Evolutionary conservation across 495 filamentous ascomycete genomes (phyloP).

Genomic region (Penicillium atrosanguineum): DNA sequence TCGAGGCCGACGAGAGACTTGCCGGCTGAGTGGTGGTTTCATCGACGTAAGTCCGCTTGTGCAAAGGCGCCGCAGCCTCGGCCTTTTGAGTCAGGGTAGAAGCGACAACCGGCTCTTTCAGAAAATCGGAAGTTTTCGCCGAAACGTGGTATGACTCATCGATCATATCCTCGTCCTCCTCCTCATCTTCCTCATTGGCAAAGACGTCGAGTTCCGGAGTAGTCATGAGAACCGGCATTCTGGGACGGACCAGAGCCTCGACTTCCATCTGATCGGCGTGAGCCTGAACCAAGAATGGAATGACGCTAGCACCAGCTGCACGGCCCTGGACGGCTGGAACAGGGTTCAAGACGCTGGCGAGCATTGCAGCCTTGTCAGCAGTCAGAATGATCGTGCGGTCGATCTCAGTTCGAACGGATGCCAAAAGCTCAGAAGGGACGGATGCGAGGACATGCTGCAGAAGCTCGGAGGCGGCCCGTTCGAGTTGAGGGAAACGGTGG

Average conservation of each 20-base stretch:
- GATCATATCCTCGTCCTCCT: slow-evolving; percentile 40
- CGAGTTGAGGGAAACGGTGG: slow-evolving; percentile 27
- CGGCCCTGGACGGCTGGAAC: slow-evolving; percentile 56
- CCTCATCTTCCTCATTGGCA: slow-evolving; percentile 35
- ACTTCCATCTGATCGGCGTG: slow-evolving; percentile 61
- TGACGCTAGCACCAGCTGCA: slow-evolving; percentile 60
- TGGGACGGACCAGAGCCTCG: slow-evolving; percentile 68
- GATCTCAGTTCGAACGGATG: slow-evolving; percentile 64
- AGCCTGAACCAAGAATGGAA: slow-evolving; percentile 68
- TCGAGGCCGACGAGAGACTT: background rate
- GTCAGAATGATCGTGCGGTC: slow-evolving; percentile 75
- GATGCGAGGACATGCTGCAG: slow-evolving; percentile 58
- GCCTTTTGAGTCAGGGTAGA: slow-evolving; percentile 17
- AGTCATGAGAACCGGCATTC: slow-evolving; percentile 55
- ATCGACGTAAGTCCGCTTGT: slow-evolving; percentile 37
- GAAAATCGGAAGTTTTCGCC: slow-evolving; percentile 24
- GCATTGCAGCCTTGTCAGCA: slow-evolving; percentile 62
- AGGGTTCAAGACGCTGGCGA: slow-evolving; percentile 78
- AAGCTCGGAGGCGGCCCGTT: slow-evolving; percentile 54
- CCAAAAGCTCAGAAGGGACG: slow-evolving; percentile 59
- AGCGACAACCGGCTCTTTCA: slow-evolving; percentile 23
- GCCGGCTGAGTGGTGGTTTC: slow-evolving; percentile 17
- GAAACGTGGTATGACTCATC: slow-evolving; percentile 12
- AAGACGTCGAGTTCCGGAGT: slow-evolving; percentile 28
- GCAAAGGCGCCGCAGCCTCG: slow-evolving; percentile 15